Conservation (phyloP, 2,329 filamentous ascomycete genomes). For the Alternaria triticina region DNA sequence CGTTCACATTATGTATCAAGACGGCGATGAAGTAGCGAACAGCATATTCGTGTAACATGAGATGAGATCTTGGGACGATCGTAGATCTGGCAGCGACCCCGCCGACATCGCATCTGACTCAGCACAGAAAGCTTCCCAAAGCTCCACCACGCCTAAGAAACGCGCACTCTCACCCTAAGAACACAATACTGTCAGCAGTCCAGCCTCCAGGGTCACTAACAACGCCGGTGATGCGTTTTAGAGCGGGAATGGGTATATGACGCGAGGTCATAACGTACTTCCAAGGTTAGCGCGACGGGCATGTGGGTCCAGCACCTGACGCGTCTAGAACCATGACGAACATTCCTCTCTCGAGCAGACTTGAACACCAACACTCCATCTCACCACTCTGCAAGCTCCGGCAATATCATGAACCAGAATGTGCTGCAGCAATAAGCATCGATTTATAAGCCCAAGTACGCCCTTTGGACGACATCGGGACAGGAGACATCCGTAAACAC, state of each 20-base stretch:
- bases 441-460: neutral
- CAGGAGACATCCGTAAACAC: neutral
- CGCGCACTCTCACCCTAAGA: too few species aligned
- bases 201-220: neutral
- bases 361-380: neutral
- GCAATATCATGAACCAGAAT: neutral
- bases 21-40: neutral
- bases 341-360: neutral
- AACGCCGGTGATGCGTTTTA: neutral
- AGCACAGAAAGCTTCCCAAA: neutral
- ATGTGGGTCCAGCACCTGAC: neutral
- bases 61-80: neutral
- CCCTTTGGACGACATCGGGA: neutral
- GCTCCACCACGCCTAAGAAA: neutral
- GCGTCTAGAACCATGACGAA: neutral
- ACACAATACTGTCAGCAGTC: neutral
- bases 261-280: neutral
- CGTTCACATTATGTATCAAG: neutral
- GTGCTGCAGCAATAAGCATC: neutral
- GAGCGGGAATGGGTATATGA: neutral
- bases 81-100: neutral
- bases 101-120: neutral
- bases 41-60: neutral
- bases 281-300: neutral
- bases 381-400: neutral